These are phyloP conservation scores for Chalaropsis ovoidea DNA, from an alignment of 2,329 filamentous ascomycete species.

Conservation along the genomic window DNA sequence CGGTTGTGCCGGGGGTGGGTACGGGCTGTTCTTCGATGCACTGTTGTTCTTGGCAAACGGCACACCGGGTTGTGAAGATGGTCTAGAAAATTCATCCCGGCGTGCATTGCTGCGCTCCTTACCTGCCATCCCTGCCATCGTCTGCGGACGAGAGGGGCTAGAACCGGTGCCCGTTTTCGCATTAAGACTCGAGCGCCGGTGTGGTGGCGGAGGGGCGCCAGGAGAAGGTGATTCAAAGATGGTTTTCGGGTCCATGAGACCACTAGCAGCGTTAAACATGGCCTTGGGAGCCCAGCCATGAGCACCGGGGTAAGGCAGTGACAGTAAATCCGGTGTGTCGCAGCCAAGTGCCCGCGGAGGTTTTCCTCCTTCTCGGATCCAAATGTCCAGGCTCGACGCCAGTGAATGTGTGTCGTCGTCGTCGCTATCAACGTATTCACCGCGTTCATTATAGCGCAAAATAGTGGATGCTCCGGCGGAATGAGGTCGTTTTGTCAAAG, in stretches of 20 bases:
- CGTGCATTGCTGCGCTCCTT: constrained; percentile 21
- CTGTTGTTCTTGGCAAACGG: constrained; percentile 12
- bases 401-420: constrained; percentile 37
- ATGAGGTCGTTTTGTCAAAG: constrained; percentile 36
- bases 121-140: constrained; percentile 15
- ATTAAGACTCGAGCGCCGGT: constrained; percentile 45
- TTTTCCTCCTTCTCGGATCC: constrained; percentile 46
- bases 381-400: constrained; percentile 46
- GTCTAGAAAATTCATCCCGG: constrained; percentile 19
- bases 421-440: constrained; percentile 39
- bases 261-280: constrained; percentile 36
- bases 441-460: constrained; percentile 34
- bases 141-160: constrained; percentile 17
- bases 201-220: constrained; percentile 41
- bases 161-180: constrained; percentile 35
- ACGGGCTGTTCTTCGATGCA: constrained; percentile 22
- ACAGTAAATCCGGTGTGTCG: constrained; percentile 45
- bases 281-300: constrained; percentile 40
- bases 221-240: constrained; percentile 28
- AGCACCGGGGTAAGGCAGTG: constrained; percentile 38
- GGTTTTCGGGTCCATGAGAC: constrained; percentile 30
- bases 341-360: constrained; percentile 32
- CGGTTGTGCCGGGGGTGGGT: constrained; percentile 22
- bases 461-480: constrained; percentile 41
- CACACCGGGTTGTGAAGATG: constrained; percentile 21